A percentile compares a stretch with the other conserved stretches of the same genome.
phyloP scores from a whole-genome alignment of 495 filamentous ascomycete genomes.

The Antarctomyces pellizariae region DNA sequence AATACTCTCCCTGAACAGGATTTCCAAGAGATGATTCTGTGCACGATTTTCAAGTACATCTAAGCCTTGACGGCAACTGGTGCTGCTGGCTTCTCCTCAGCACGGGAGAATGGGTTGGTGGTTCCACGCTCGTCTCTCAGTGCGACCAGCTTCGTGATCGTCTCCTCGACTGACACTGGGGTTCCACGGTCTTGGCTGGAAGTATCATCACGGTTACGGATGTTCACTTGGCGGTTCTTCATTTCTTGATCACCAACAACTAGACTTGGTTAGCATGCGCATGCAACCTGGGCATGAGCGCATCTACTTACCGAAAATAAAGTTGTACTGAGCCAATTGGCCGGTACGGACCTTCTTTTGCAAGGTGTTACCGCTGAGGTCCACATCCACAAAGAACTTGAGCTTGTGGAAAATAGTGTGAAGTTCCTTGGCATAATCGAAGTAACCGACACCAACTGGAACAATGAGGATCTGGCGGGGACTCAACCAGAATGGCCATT shows the following conservation, averaged over 20 bases:
- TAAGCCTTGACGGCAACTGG: too few species aligned
- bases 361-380: constrained; percentile 75
- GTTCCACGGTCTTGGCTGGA: constrained; percentile 46
- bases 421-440: constrained; percentile 74
- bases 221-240: constrained; percentile 57
- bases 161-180: constrained; percentile 54
- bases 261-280: constrained; percentile 10
- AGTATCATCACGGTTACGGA: constrained; percentile 74
- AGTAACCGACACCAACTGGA: constrained; percentile 65
- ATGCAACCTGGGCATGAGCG: neutral
- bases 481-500: constrained; percentile 96
- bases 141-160: constrained; percentile 41
- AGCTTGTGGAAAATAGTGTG: constrained; percentile 24
- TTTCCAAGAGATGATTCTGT: too few species aligned
- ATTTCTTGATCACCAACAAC: constrained; percentile 71
- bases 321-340: constrained; percentile 78
- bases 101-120: constrained; percentile 23
- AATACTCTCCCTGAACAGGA: too few species aligned
- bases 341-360: constrained; percentile 87
- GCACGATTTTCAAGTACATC: too few species aligned
- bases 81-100: constrained; percentile 8
- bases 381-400: constrained; percentile 63
- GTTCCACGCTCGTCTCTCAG: constrained; percentile 42
- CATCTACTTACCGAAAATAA: constrained; percentile 45
- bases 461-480: constrained; percentile 82